Conservation (phyloP, 208 protist genomes). For the Wallacemonas sp. region DNA sequence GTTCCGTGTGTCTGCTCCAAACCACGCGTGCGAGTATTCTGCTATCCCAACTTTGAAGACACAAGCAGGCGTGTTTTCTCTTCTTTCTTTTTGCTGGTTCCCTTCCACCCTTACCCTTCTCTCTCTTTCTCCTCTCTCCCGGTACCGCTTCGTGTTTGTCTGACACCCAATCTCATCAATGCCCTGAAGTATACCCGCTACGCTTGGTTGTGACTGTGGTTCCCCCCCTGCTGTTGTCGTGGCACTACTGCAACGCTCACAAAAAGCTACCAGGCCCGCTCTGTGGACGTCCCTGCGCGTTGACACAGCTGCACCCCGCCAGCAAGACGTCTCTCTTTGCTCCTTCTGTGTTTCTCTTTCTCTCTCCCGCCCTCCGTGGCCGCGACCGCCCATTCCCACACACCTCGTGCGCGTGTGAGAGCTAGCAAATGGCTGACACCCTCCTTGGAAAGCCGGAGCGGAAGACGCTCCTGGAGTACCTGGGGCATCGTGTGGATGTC, state of each 20-base stretch:
- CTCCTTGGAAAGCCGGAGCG: slow-evolving; percentile 23
- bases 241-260: too few relatives aligned
- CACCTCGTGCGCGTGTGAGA: neutral
- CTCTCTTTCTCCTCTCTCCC: slow-evolving; percentile 7
- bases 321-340: neutral
- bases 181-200: neutral
- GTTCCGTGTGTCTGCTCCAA: too few relatives aligned
- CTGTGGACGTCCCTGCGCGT: too few relatives aligned
- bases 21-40: too few relatives aligned
- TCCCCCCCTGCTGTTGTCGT: too few relatives aligned
- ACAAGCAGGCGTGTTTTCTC: too few relatives aligned
- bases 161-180: too few relatives aligned
- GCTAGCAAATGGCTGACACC: neutral
- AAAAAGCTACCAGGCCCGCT: too few relatives aligned
- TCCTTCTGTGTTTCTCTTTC: slow-evolving; percentile 11
- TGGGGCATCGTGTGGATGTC: slow-evolving; percentile 68
- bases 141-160: neutral
- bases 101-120: neutral
- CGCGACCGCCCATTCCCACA: neutral
- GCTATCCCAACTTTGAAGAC: too few relatives aligned
- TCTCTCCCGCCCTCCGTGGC: neutral
- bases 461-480: slow-evolving; percentile 42
- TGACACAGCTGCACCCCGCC: too few relatives aligned
- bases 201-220: neutral
- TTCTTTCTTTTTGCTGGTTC: slow-evolving; percentile 6